Evolutionary conservation across 2,329 filamentous ascomycete species (phyloP).

Genomic region (Myotisia sp.): DNA sequence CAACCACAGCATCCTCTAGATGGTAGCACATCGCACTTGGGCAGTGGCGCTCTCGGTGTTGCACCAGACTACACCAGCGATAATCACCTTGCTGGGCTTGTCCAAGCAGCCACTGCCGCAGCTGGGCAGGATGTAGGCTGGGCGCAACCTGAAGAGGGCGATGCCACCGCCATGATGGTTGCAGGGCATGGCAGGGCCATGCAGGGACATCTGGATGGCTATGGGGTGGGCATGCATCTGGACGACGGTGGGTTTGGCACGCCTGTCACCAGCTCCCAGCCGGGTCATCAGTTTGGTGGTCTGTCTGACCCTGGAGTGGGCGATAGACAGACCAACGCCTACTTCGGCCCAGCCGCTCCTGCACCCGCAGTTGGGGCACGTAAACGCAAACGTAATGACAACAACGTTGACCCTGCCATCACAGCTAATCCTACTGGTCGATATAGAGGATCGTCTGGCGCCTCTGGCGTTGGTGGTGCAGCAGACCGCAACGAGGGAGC

Average conservation of each 20-base stretch:
- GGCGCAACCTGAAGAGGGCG: constrained; percentile 10
- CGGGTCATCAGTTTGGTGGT: constrained; percentile 3
- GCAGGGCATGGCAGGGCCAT: constrained; percentile 34
- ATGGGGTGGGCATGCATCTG: constrained; percentile 26
- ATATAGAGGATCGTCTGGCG: constrained; percentile 12
- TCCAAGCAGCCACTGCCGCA: constrained; percentile 34
- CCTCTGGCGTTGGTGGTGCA: constrained; percentile 12
- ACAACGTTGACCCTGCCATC: constrained; percentile 14
- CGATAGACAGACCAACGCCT: constrained; percentile 2
- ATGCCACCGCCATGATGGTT: constrained; percentile 23
- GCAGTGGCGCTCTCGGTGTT: constrained; percentile 3
- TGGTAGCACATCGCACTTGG: constrained; percentile 4
- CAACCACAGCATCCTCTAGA: constrained; percentile 5
- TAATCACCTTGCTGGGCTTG: constrained; percentile 32
- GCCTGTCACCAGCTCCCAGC: constrained; percentile 1
- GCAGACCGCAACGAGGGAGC: constrained; percentile 9
- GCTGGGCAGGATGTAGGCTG: constrained; percentile 20
- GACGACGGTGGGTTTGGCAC: constrained; percentile 27
- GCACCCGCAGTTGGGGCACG: constrained; percentile 1
- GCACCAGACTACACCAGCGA: constrained; percentile 8
- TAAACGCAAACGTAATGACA: constrained; percentile 10
- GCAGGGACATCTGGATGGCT: constrained; percentile 28
- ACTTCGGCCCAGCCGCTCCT: constrained; percentile 4
- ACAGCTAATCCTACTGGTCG: constrained; percentile 2
- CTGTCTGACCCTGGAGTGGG: constrained; percentile 7